Evolutionary conservation across 1,284 basidiomycete genomes (phyloP), one percentile per base, ranked within the genome.

Genomic region (Sanguinoderma infundibulare): DNA sequence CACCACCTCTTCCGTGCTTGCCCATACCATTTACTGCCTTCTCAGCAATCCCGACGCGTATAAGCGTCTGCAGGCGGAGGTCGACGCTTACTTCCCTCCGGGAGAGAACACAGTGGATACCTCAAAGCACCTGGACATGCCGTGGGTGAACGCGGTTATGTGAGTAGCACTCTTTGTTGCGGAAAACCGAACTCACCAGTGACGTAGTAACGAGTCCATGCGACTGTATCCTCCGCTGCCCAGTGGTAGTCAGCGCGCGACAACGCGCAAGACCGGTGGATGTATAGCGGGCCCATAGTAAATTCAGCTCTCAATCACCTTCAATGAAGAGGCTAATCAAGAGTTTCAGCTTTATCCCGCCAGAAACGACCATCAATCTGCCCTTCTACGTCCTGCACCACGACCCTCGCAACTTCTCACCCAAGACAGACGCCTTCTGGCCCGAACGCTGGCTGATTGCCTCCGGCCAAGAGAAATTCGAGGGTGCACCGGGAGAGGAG

Each of bases 151-250:
- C 36, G 75, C 74, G 36, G 57, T 64, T 39, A 70, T 75, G 74
- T 76, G 46, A 57, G 72, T 64, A 6, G 4, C 14, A 32, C 12
- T 2, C 1, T 7, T 20, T 1, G 60, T 40, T 64, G 57, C 60
- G 20, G n/a, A n/a, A 12, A 39, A 24, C 32, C 17, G 28, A 56
- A 14, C 17, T 51, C n/a, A 42, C 26, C 6, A 8, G 20, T 8
- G 30, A 15, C 22, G 2, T 5, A 89, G 87, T 60, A 86, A 87
- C 40, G 87, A 90, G 69, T 73, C 80, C 0, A 68, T 89, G 52
- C 78, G 88, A 44, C 73, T 89, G 36, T 78, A 79, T 44, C 85
- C 87, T 10, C 78, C 85, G 12, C 74, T 87, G 10, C 78, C 81
- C 8, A 81, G 79, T 28, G 81, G 81, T 40, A 78, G 81, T 26